Evolutionary conservation across 2,329 filamentous ascomycete genomes (phyloP).

Genomic region (Leptographium wingfieldii): DNA sequence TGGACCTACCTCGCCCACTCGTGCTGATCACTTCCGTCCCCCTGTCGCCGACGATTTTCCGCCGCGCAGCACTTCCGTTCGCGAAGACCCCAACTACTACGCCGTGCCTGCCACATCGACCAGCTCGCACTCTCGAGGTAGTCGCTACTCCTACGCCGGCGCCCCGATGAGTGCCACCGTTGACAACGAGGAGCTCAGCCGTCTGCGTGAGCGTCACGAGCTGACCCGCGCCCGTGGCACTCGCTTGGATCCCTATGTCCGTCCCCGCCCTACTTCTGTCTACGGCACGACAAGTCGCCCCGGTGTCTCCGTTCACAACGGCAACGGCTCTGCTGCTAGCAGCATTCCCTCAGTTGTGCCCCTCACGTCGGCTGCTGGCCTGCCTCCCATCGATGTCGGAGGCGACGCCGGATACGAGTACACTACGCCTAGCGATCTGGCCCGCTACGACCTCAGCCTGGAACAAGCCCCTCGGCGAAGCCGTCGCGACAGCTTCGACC

Average conservation of each 20-base stretch:
- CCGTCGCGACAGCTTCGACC: slow-evolving; percentile 43
- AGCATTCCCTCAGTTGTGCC: not conserved
- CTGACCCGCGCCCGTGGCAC: slow-evolving; percentile 21
- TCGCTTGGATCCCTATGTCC: slow-evolving; percentile 25
- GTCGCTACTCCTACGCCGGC: slow-evolving; percentile 23
- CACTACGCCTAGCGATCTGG: slow-evolving; percentile 49
- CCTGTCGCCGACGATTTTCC: slow-evolving; percentile 28
- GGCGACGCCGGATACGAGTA: slow-evolving; percentile 47
- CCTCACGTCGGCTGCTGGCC: slow-evolving; percentile 1
- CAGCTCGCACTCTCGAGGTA: slow-evolving; percentile 30
- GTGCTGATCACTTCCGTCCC: slow-evolving; percentile 23
- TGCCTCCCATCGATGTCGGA: slow-evolving; percentile 33
- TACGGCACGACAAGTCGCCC: slow-evolving; percentile 30
- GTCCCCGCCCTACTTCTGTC: slow-evolving; percentile 28
- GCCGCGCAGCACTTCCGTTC: slow-evolving; percentile 34
- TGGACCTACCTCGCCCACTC: slow-evolving; percentile 21
- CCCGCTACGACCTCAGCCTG: slow-evolving; percentile 47
- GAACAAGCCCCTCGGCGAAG: slow-evolving; percentile 23
- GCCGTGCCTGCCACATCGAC: slow-evolving; percentile 46
- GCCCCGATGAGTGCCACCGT: slow-evolving; percentile 14
- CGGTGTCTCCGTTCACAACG: not conserved
- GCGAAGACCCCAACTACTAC: slow-evolving; percentile 38
- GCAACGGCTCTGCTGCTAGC: slow-evolving; percentile 12
- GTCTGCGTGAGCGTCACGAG: slow-evolving; percentile 36
- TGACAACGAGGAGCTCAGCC: slow-evolving; percentile 38